Conservation (phyloP, 495 filamentous ascomycete species). For the Neurospora africana region DNA sequence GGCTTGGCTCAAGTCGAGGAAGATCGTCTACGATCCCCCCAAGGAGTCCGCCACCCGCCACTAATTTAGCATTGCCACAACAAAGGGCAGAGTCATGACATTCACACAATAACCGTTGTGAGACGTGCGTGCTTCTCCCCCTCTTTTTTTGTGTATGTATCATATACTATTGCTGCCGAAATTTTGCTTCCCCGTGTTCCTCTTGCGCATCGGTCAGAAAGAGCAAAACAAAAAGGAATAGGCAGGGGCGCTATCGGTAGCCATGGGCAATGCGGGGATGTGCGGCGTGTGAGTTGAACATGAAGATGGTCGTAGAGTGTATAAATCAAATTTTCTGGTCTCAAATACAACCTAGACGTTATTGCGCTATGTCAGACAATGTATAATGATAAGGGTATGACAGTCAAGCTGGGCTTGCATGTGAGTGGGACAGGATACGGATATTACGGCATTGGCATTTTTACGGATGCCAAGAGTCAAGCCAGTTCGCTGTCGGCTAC, state of each 20-base stretch:
- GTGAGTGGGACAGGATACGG: neutral
- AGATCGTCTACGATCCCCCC: conserved; percentile 82
- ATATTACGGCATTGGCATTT: neutral
- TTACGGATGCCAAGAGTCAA: neutral
- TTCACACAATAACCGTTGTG: neutral
- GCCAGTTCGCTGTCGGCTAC: neutral
- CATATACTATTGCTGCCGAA: conserved; percentile 23
- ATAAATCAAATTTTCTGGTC: conserved; percentile 26
- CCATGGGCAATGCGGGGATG: neutral
- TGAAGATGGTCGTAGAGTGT: conserved; percentile 20
- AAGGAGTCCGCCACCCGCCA: conserved; percentile 25
- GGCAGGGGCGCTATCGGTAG: conserved; percentile 2
- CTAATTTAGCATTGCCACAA: conserved; percentile 14
- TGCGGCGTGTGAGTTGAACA: conserved; percentile 8
- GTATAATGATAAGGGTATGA: neutral
- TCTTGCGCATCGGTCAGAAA: conserved; percentile 26
- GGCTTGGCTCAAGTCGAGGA: conserved; percentile 86
- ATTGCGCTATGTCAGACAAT: neutral
- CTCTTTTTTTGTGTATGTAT: conserved; percentile 29
- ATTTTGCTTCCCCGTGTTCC: conserved; percentile 23
- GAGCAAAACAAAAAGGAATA: conserved; percentile 13
- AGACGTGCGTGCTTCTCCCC: conserved; percentile 8
- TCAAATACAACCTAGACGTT: conserved; percentile 24
- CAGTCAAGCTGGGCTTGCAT: neutral
- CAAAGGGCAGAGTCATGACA: conserved; percentile 1